Conservation (phyloP, 345 rosid genomes). For the Boechera divaricarpa region DNA sequence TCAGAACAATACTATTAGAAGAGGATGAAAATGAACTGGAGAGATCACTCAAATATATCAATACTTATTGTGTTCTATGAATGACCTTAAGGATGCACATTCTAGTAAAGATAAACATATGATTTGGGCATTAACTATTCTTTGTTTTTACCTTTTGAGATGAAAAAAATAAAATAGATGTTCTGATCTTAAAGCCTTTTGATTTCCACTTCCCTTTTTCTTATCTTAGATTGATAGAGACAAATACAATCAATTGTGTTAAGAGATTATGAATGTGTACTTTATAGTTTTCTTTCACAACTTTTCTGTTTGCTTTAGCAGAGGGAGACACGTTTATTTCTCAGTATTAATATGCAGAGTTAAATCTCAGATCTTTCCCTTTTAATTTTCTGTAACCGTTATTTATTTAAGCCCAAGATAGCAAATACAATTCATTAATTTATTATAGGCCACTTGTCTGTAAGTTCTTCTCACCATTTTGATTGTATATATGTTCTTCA, state of each 20-base stretch:
- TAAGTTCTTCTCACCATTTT: no score
- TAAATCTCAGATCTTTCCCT: slow-evolving; percentile 1
- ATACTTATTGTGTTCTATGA: no score
- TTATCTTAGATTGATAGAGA: not conserved
- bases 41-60: no score
- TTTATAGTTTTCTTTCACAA: not conserved
- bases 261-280: not conserved
- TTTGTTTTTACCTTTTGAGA: not conserved
- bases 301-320: not conserved
- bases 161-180: not conserved
- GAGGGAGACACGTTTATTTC: not conserved
- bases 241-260: not conserved
- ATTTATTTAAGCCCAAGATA: not conserved
- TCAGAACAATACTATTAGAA: no score
- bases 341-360: no score
- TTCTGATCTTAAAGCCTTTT: not conserved
- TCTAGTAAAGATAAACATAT: no score
- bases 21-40: no score
- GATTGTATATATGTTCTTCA: not conserved
- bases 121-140: not conserved
- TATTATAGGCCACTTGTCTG: not conserved
- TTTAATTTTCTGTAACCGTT: not conserved
- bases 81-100: no score
- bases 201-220: not conserved
- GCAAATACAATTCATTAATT: not conserved